Evolutionary conservation across 2,329 filamentous ascomycete genomes (phyloP).

Genomic region (Pseudogymnoascus sp.): DNA sequence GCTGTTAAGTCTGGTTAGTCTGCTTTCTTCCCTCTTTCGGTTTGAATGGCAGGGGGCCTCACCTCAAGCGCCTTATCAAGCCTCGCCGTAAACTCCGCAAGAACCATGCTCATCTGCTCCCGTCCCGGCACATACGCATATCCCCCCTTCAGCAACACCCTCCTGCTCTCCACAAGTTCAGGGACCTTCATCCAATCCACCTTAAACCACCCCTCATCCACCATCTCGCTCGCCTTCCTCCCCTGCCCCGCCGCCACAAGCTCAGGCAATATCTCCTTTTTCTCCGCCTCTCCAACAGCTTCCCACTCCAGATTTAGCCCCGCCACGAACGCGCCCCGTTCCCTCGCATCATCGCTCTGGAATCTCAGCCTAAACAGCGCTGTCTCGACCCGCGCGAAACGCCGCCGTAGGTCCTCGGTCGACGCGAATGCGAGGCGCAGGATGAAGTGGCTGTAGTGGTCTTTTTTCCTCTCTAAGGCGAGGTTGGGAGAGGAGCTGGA

Average conservation of each 20-base stretch:
- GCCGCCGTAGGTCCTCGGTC: constrained; percentile 80
- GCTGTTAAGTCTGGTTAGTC: no score
- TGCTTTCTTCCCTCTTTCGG: no score
- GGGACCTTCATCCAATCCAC: constrained; percentile 93
- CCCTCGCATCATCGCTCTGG: constrained; percentile 64
- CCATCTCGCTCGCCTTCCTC: constrained; percentile 39
- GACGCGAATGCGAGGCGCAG: constrained; percentile 85
- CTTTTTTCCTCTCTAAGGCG: constrained; percentile 73
- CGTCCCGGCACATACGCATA: constrained; percentile 85
- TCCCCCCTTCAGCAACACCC: constrained; percentile 69
- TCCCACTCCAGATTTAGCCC: constrained; percentile 80
- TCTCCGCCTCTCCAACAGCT: constrained; percentile 71
- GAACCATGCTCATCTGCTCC: constrained; percentile 83
- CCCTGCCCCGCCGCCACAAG: constrained; percentile 28
- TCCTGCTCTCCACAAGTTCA: constrained; percentile 74
- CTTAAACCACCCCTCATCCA: constrained; percentile 90
- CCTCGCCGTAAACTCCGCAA: constrained; percentile 74
- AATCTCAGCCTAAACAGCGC: constrained; percentile 83
- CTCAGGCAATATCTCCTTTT: constrained; percentile 34
- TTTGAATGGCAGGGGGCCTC: constrained; percentile 33
- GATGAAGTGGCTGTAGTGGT: constrained; percentile 98
- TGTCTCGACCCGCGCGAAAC: constrained; percentile 81
- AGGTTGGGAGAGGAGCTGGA: constrained; percentile 54
- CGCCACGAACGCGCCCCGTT: constrained; percentile 69
- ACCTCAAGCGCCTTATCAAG: constrained; percentile 81